phyloP scores from a whole-genome alignment of 1,139 yeast species.

The Hyphopichia pseudoburtonii region DNA sequence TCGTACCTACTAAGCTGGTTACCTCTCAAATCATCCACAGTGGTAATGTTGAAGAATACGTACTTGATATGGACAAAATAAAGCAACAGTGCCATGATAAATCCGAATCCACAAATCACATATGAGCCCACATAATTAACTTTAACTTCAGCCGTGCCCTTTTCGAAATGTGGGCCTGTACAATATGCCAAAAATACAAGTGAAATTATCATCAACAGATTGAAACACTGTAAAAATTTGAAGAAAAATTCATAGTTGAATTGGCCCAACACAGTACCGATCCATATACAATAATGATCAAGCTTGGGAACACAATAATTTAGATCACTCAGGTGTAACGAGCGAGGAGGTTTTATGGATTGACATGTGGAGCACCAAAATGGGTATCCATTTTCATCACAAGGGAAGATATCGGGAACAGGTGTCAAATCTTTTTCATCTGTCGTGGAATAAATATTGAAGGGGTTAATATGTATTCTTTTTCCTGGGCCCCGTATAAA shows the following conservation, averaged over 20 bases:
- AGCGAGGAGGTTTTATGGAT: slow-evolving; percentile 52
- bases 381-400: slow-evolving; percentile 63
- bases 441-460: slow-evolving; percentile 24
- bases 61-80: slow-evolving; percentile 36
- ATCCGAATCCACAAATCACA: slow-evolving; percentile 30
- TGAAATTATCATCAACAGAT: slow-evolving; percentile 28
- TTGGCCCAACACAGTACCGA: slow-evolving; percentile 60
- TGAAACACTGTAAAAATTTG: slow-evolving; percentile 43
- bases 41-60: slow-evolving; percentile 43
- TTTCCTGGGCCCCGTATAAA: slow-evolving; percentile 36
- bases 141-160: slow-evolving; percentile 28
- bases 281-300: slow-evolving; percentile 69
- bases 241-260: slow-evolving; percentile 53
- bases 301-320: slow-evolving; percentile 52
- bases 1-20: slow-evolving; percentile 24
- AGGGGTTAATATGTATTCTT: slow-evolving; percentile 22
- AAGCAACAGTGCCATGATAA: slow-evolving; percentile 38
- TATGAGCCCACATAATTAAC: slow-evolving; percentile 48
- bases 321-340: slow-evolving; percentile 53
- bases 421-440: slow-evolving; percentile 12
- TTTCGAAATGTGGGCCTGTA: slow-evolving; percentile 23
- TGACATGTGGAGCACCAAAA: slow-evolving; percentile 57
- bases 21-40: slow-evolving; percentile 36
- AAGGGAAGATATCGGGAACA: slow-evolving; percentile 52
- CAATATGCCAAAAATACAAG: slow-evolving; percentile 25